Evolutionary conservation across 192 early-diverging fungal species (phyloP), one percentile per base, ranked within the genome.

Genomic region (Lobulomyces angularis): DNA sequence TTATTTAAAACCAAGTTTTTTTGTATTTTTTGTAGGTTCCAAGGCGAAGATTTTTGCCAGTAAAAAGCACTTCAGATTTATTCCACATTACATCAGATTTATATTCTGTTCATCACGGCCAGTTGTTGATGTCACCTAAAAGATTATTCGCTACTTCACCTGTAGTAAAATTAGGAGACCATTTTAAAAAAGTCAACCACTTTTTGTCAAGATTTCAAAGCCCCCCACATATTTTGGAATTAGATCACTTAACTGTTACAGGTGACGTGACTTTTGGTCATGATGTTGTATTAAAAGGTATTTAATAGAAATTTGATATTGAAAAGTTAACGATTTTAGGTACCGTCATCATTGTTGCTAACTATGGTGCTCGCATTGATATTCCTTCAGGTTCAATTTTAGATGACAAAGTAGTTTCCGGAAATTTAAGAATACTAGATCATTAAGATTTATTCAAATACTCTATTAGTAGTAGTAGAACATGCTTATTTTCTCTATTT

Each of bases 281-380:
- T 22, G 80, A 86, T 47, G 90, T 96, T 25, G 71, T 84, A 6
- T 66, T 98, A 11, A 70, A 77, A 51, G 85, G 42, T 1, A 47
- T 0, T 0, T 1, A 14, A 47, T n/a, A 42, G n/a, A n/a, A n/a
- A n/a, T n/a, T n/a, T n/a, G n/a, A n/a, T n/a, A n/a, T n/a, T n/a
- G n/a, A n/a, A n/a, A n/a, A n/a, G n/a, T n/a, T n/a, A n/a, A n/a
- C n/a, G n/a, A n/a, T 12, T 50, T 11, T 40, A 37, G 69, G 94
- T 35, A 96, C 95, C 4, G 95, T 98, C 27, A 98, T 98, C 37
- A 95, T 98, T 60, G 95, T 98, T 14, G 90, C 95, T 24, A 98
- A 94, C 70, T 78, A 88, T 42, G 95, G 95, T n/a, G 68, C 65
- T n/a, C 78, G 88, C 41, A 98, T 96, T 50, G 91, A 96, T 59